phyloP scores from a whole-genome alignment of 169 alveolate genomes.

The Plasmodium ovale region DNA sequence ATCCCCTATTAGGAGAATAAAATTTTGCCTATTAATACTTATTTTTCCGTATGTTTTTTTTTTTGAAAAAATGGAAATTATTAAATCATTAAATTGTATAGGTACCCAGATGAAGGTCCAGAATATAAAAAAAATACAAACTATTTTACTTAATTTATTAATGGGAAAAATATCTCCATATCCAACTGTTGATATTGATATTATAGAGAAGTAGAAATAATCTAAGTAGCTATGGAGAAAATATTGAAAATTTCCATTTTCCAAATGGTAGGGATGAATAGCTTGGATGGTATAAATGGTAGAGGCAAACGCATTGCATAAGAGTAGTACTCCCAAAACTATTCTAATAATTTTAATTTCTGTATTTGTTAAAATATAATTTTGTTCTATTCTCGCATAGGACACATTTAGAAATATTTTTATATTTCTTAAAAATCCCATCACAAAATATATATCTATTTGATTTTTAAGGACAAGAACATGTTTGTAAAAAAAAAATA shows the following conservation, averaged over 20 bases:
- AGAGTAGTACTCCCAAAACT: slow-evolving; percentile 54
- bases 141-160: slow-evolving; percentile 80
- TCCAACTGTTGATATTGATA: slow-evolving; percentile 87
- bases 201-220: slow-evolving; percentile 83
- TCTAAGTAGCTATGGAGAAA: slow-evolving; percentile 66
- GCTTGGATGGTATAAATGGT: slow-evolving; percentile 67
- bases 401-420: slow-evolving; percentile 72
- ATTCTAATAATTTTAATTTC: slow-evolving; percentile 70
- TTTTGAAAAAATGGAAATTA: slow-evolving; percentile 78
- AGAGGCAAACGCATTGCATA: slow-evolving; percentile 74
- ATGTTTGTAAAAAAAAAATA: slow-evolving; percentile 52
- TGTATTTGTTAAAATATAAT: slow-evolving; percentile 49
- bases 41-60: slow-evolving; percentile 79
- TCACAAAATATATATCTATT: slow-evolving; percentile 52
- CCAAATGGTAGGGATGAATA: slow-evolving; percentile 60
- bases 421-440: slow-evolving; percentile 57
- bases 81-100: slow-evolving; percentile 80
- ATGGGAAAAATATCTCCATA: slow-evolving; percentile 85
- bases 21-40: slow-evolving; percentile 79
- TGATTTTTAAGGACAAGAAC: slow-evolving; percentile 46
- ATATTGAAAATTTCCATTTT: slow-evolving; percentile 22
- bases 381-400: slow-evolving; percentile 53
- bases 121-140: slow-evolving; percentile 80
- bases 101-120: slow-evolving; percentile 86
- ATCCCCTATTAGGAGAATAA: slow-evolving; percentile 83